Base-by-base conservation (phyloP, 768 basidiomycete genomes). In the Dacryopinax primogenitus region DNA sequence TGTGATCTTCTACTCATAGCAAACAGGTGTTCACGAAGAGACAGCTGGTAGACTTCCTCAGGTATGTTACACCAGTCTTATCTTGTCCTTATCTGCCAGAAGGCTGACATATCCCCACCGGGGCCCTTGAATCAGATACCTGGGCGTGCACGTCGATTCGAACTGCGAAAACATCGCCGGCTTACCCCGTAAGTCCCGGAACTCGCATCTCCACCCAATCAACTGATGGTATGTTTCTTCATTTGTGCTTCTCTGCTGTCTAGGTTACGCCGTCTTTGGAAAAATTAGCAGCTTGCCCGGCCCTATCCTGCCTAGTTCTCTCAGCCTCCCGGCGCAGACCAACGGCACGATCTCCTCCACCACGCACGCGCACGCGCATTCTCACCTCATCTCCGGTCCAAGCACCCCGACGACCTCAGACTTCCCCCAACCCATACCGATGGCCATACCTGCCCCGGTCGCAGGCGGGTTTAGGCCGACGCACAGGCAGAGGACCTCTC, bases 121-220 rank as follows among this genome's bases (percentile, higher is more conserved):
- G n/a, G n/a, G n/a, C n/a, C n/a, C n/a, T n/a, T n/a, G n/a, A 4
- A 4, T 3, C 26, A 58, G 51, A 30, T 58, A 58, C 26, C 30
- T 58, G 51, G 51, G 51, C 23, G 51, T 58, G 51, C 51, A 58
- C 30, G 51, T 58, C 51, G 51, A 58, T 18, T 18, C 51, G 13
- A 58, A 13, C 51, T 58, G 51, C 30, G 51, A 58, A 30, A 32
- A 58, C 30, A 58, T 58, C 26, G 51, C 51, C 13, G 51, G 51
- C 3, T 30, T 58, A 30, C 51, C 51, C 32, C 51, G 51, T 58
- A 58, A 26, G 51, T 9, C 45, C 18, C 36, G 36, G 36, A 18
- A 9, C 18, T 37, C 45, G 13, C 45, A 15, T 47, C 45, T 26
- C 45, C 45, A 47, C 7, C 23, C 45, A 15, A n/a, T 47, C 23